A percentile compares a stretch with the other conserved stretches of the same genome.
Conservation (phyloP, 441 rosid genomes). For the Populus hybrid region DNA sequence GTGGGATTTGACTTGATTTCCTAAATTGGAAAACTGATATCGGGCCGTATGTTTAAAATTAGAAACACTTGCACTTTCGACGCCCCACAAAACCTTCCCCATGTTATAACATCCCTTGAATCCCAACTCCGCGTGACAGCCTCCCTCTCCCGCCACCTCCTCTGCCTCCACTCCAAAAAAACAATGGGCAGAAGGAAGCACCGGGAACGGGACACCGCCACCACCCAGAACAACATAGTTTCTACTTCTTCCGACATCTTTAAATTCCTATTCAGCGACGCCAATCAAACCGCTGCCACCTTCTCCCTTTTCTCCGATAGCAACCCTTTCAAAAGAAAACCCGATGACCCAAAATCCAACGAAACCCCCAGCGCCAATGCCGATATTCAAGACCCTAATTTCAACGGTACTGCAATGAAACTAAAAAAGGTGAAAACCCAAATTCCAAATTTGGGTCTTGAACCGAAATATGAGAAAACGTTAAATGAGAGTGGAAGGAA, state of each 20-base stretch:
- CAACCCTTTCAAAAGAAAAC: slow-evolving; percentile 87
- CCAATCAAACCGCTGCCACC: slow-evolving; percentile 23
- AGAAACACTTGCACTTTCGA: background rate
- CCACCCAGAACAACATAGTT: background rate
- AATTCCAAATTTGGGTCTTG: slow-evolving; percentile 12
- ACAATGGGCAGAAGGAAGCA: slow-evolving; percentile 44
- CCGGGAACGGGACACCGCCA: slow-evolving; percentile 15
- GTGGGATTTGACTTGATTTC: background rate
- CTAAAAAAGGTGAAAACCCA: slow-evolving; percentile 28
- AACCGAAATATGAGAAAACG: slow-evolving; percentile 13
- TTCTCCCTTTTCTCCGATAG: slow-evolving; percentile 65
- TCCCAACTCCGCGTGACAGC: background rate
- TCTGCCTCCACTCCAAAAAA: background rate
- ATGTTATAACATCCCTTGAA: background rate
- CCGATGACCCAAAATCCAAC: slow-evolving; percentile 23
- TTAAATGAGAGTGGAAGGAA: slow-evolving; percentile 8
- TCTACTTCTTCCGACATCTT: slow-evolving; percentile 37
- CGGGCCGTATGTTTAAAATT: background rate
- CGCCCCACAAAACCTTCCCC: background rate
- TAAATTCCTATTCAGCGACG: slow-evolving; percentile 41
- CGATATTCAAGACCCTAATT: slow-evolving; percentile 11
- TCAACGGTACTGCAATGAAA: slow-evolving; percentile 21
- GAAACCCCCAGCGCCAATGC: slow-evolving; percentile 4
- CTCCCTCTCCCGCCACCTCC: background rate
- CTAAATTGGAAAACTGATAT: background rate